Percentiles rank a stretch among this genome's conserved stretches.
Conservation (phyloP, 2,329 filamentous ascomycete species). For the Claviceps lovelessii region DNA sequence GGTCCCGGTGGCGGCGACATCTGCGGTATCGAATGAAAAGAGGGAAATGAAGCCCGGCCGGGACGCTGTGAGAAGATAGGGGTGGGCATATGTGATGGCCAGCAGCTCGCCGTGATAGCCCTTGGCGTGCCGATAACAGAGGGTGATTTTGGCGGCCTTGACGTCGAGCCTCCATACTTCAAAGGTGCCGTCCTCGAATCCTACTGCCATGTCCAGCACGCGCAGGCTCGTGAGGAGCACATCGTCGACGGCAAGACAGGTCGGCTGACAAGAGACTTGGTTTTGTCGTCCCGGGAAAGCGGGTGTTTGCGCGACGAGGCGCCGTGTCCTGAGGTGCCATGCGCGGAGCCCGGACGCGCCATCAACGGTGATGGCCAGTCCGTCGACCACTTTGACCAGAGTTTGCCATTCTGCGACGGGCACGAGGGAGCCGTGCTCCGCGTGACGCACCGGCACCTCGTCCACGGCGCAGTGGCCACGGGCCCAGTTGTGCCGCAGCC, state of each 20-base stretch:
- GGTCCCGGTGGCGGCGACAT: background rate
- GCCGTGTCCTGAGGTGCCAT: conserved; percentile 57
- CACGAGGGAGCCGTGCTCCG: conserved; percentile 14
- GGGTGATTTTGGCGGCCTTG: conserved; percentile 26
- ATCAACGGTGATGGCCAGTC: conserved; percentile 67
- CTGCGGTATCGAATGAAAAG: conserved; percentile 44
- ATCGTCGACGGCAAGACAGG: conserved; percentile 52
- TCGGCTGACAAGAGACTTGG: conserved; percentile 29
- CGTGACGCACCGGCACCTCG: conserved; percentile 48
- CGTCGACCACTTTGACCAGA: conserved; percentile 63
- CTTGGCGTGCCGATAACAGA: conserved; percentile 43
- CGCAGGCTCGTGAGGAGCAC: conserved; percentile 25
- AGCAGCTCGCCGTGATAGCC: conserved; percentile 52
- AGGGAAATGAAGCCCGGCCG: conserved; percentile 59
- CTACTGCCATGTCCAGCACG: conserved; percentile 47
- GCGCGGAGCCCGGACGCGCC: conserved; percentile 53
- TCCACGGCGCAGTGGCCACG: conserved; percentile 66
- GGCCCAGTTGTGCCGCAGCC: conserved; percentile 81
- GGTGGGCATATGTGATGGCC: conserved; percentile 56
- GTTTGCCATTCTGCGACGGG: conserved; percentile 33
- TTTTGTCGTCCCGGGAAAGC: conserved; percentile 16
- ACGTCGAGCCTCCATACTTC: conserved; percentile 50
- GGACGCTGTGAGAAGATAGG: conserved; percentile 69
- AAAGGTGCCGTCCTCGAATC: conserved; percentile 59
- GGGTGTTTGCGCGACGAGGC: conserved; percentile 38